These are phyloP conservation scores for Acidiella bohemica DNA, from an alignment of 495 filamentous ascomycete genomes.

Conservation along the genomic window DNA sequence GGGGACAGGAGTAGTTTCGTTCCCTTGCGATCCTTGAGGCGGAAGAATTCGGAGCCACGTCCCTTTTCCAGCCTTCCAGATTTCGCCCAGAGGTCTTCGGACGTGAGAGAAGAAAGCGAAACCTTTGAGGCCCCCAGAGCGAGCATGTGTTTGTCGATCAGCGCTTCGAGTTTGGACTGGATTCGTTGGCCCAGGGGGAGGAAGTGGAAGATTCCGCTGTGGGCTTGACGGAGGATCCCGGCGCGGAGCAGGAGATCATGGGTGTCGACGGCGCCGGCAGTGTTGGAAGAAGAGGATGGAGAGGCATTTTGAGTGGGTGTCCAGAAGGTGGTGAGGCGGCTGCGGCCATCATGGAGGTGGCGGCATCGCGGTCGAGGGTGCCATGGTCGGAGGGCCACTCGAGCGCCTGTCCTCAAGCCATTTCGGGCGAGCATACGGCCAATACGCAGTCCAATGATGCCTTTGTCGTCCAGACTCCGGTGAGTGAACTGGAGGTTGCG, in stretches of 20 bases:
- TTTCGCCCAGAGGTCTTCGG: constrained; percentile 69
- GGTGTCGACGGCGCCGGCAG: constrained; percentile 37
- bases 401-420: constrained; percentile 4
- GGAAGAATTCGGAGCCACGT: constrained; percentile 52
- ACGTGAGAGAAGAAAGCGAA: constrained; percentile 75
- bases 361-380: not conserved
- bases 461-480: not conserved
- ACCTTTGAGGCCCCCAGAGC: constrained; percentile 69
- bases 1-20: constrained; percentile 67
- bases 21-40: constrained; percentile 65
- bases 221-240: constrained; percentile 74
- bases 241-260: constrained; percentile 62
- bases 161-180: constrained; percentile 70
- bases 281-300: constrained; percentile 44
- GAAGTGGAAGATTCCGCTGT: constrained; percentile 86
- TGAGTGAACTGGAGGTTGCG: not conserved
- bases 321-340: constrained; percentile 62
- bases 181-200: constrained; percentile 81
- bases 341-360: constrained; percentile 36
- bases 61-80: constrained; percentile 45
- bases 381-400: not conserved
- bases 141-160: constrained; percentile 85
- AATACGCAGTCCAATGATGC: too few relatives aligned
- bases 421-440: constrained; percentile 7
- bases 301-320: constrained; percentile 58